These are phyloP conservation scores for Chaetomium olivaceum DNA, from an alignment of 2,329 filamentous ascomycete species.

Conservation along the genomic window DNA sequence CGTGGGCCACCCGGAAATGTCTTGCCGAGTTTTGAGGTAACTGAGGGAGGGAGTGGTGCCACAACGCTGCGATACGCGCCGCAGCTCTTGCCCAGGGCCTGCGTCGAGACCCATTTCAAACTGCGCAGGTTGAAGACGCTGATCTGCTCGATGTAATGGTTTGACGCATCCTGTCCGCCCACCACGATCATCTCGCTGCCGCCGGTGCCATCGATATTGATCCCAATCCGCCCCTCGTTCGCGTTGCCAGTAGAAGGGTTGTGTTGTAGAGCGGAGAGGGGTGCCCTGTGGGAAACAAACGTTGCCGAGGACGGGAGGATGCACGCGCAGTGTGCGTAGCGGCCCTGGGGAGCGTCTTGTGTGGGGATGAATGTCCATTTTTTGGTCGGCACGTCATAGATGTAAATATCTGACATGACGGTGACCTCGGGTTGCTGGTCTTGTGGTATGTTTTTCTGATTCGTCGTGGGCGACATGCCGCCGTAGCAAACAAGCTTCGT, in stretches of 20 bases:
- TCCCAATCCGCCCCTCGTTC: conserved; percentile 84
- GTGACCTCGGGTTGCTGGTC: conserved; percentile 82
- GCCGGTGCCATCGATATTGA: conserved; percentile 85
- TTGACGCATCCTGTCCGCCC: conserved; percentile 93
- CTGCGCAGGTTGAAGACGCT: conserved; percentile 96
- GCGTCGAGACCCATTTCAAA: conserved; percentile 92
- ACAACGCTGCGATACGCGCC: conserved; percentile 96
- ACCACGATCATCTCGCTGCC: conserved; percentile 97
- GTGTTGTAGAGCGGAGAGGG: conserved; percentile 83
- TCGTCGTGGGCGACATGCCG: conserved; percentile 84
- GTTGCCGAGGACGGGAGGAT: conserved; percentile 84
- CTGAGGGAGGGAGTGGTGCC: conserved; percentile 71
- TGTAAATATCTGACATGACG: conserved; percentile 97
- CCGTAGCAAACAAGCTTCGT: conserved; percentile 97
- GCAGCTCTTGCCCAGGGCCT: conserved; percentile 84
- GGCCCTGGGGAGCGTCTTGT: conserved; percentile 81
- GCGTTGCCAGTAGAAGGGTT: conserved; percentile 81
- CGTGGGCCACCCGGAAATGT: conserved; percentile 45
- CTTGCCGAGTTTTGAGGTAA: conserved; percentile 66
- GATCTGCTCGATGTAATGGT: conserved; percentile 98
- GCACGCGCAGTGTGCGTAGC: conserved; percentile 95
- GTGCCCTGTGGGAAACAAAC: conserved; percentile 81
- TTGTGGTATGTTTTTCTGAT: conserved; percentile 49
- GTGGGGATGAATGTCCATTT: conserved; percentile 84
- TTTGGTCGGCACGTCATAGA: conserved; percentile 81